Conservation (phyloP, 495 filamentous ascomycete species). For the Lichenothelia convexa region DNA sequence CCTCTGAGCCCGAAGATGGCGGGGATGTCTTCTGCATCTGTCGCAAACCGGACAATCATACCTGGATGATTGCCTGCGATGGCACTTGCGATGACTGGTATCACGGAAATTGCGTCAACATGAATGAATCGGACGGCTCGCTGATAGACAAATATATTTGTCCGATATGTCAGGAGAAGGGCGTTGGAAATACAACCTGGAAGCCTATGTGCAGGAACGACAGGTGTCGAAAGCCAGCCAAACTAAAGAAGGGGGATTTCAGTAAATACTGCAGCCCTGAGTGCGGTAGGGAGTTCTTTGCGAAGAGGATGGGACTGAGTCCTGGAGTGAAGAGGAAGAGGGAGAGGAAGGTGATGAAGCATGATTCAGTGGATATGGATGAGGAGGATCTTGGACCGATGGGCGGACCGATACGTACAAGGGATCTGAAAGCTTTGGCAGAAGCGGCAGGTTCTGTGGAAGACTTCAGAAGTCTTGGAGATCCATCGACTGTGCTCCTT, state of each 20-base stretch:
- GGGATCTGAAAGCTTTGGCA: slow-evolving; percentile 38
- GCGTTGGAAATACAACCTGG: slow-evolving; percentile 41
- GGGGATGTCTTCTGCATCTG: slow-evolving; percentile 46
- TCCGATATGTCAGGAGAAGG: slow-evolving; percentile 37
- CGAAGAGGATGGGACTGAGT: slow-evolving; percentile 23
- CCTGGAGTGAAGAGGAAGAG: slow-evolving; percentile 2
- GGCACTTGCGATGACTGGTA: slow-evolving; percentile 60
- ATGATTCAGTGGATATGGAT: slow-evolving; percentile 15
- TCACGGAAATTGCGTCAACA: slow-evolving; percentile 49
- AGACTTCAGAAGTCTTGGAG: slow-evolving; percentile 40
- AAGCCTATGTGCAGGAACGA: slow-evolving; percentile 48
- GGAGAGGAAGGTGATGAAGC: slow-evolving; percentile 5
- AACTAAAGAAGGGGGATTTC: slow-evolving; percentile 25
- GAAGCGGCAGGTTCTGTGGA: slow-evolving; percentile 27
- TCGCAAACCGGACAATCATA: slow-evolving; percentile 50
- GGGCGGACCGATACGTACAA: slow-evolving; percentile 37
- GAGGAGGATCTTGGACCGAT: slow-evolving; percentile 32
- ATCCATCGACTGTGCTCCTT: slow-evolving; percentile 26
- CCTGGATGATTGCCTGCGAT: slow-evolving; percentile 62
- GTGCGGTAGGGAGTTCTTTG: slow-evolving; percentile 42
- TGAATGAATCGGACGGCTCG: slow-evolving; percentile 40
- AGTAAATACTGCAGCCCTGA: slow-evolving; percentile 58
- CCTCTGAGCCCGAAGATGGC: slow-evolving; percentile 28
- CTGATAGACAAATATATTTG: slow-evolving; percentile 56
- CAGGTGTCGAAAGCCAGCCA: slow-evolving; percentile 43